Conservation (phyloP, 2,329 filamentous ascomycete species). For the Cladophialophora exuberans region DNA sequence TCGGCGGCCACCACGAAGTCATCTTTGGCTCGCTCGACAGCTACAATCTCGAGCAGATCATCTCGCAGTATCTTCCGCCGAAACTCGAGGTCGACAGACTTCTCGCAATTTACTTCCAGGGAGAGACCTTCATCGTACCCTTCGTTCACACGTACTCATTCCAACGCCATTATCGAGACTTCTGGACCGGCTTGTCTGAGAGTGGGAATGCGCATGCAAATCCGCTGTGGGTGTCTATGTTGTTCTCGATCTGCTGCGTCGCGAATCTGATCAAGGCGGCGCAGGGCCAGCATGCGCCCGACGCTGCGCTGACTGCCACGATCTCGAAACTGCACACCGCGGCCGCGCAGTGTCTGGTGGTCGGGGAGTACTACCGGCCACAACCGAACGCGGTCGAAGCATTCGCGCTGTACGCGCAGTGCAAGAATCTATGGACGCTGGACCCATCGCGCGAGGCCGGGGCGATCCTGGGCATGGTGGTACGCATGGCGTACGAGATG, state of each 20-base stretch:
- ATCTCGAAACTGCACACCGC: conserved; percentile 37
- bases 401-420: conserved; percentile 49
- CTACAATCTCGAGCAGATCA: conserved; percentile 18
- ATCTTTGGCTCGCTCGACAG: conserved; percentile 21
- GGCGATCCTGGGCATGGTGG: conserved; percentile 57
- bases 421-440: conserved; percentile 55
- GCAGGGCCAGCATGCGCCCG: conserved; percentile 42
- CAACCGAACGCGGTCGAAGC: conserved; percentile 31
- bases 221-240: conserved; percentile 55
- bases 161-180: conserved; percentile 52
- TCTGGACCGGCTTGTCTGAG: conserved; percentile 54
- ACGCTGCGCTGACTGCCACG: conserved; percentile 45
- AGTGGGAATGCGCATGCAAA: no score
- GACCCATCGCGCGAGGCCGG: conserved; percentile 59
- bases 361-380: conserved; percentile 43
- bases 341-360: conserved; percentile 58
- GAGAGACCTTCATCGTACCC: conserved; percentile 24
- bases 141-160: conserved; percentile 25
- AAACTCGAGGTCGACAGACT: conserved; percentile 22
- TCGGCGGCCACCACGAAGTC: conserved; percentile 5
- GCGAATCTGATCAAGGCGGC: conserved; percentile 12
- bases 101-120: conserved; percentile 27
- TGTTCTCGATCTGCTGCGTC: conserved; percentile 53
- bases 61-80: conserved; percentile 21
- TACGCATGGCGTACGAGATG: conserved; percentile 64